phyloP scores from a whole-genome alignment of 2,329 filamentous ascomycete species.

The Colletotrichum caudatum region DNA sequence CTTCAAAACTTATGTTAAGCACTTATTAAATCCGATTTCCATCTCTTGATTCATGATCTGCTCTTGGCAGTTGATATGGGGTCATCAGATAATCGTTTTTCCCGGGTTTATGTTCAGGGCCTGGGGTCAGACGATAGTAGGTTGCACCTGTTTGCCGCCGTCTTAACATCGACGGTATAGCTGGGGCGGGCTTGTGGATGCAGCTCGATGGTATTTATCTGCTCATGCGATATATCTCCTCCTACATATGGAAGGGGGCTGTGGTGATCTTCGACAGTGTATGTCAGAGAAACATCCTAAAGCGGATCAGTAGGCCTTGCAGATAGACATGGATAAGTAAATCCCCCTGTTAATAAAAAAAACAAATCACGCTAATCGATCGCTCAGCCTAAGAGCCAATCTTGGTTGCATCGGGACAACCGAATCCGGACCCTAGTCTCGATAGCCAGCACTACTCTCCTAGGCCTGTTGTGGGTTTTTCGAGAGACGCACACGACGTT shows the following conservation, averaged over 20 bases:
- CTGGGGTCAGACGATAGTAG: neutral
- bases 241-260: constrained; percentile 5
- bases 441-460: neutral
- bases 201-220: no score
- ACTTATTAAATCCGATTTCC: neutral
- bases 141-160: neutral
- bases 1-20: neutral
- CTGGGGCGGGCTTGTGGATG: no score
- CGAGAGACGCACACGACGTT: neutral
- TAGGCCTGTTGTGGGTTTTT: neutral
- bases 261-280: constrained; percentile 28
- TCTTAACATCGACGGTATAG: neutral
- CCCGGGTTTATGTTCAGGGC: neutral
- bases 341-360: constrained; percentile 21
- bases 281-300: constrained; percentile 23
- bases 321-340: constrained; percentile 14
- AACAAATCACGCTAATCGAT: constrained; percentile 18
- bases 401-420: neutral
- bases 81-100: neutral
- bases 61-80: neutral
- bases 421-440: neutral
- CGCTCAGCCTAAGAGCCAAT: constrained; percentile 26
- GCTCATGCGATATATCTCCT: neutral
- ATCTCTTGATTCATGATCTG: neutral
- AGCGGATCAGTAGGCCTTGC: neutral